These are phyloP conservation scores for Limonium bicolor DNA, from an alignment of 148 eudicot genomes.

Conservation along the genomic window DNA sequence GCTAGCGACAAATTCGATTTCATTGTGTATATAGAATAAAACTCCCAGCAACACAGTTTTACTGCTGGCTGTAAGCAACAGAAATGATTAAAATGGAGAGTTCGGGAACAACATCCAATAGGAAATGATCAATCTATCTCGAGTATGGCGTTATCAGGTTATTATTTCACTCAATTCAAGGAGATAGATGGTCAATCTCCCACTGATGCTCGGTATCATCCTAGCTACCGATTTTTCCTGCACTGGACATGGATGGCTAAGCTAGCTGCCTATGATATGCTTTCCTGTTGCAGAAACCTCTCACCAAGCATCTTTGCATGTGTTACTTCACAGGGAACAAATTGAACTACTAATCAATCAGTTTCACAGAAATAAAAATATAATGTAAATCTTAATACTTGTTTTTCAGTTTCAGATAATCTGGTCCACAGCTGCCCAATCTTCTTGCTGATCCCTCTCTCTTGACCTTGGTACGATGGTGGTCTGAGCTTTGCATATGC, in stretches of 20 bases:
- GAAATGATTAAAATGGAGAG: not conserved
- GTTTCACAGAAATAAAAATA: not conserved
- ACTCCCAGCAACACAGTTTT: not conserved
- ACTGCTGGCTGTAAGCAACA: not conserved
- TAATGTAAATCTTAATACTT: slow-evolving; percentile 22
- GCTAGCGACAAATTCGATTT: not conserved
- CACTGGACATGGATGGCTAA: not conserved
- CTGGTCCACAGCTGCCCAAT: slow-evolving; percentile 40
- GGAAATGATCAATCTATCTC: no score
- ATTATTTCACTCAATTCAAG: no score
- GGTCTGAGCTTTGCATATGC: slow-evolving; percentile 34
- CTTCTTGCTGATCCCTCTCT: slow-evolving; percentile 29
- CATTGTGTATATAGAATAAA: not conserved
- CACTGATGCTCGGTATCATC: not conserved
- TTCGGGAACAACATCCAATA: no score
- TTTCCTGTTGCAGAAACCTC: not conserved
- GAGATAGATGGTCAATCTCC: no score
- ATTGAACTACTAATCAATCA: not conserved
- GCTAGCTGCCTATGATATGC: no score
- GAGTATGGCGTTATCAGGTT: no score
- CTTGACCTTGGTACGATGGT: slow-evolving; percentile 41
- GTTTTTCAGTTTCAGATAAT: slow-evolving; percentile 46
- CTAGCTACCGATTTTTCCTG: not conserved
- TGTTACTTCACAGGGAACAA: not conserved
- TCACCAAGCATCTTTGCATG: not conserved